These are phyloP conservation scores for Hymenoscyphus fraxineus DNA, from an alignment of 2,329 filamentous ascomycete genomes.

Conservation along the genomic window DNA sequence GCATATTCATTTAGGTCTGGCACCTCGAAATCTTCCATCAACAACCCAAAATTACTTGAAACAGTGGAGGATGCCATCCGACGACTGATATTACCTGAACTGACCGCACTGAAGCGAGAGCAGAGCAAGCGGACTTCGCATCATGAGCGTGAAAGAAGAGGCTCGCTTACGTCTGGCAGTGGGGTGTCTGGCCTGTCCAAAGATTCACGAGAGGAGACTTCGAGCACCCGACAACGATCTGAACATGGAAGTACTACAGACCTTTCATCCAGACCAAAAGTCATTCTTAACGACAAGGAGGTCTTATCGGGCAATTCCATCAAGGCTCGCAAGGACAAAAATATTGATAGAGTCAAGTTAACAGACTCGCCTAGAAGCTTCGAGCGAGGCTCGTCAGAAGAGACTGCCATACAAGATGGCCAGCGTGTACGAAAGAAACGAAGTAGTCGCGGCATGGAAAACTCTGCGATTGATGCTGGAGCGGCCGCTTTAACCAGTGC, in stretches of 20 bases:
- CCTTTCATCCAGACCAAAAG: conserved; percentile 50
- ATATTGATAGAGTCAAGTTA: conserved; percentile 39
- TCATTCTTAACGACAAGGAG: conserved; percentile 55
- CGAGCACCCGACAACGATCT: conserved; percentile 37
- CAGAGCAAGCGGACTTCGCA: conserved; percentile 74
- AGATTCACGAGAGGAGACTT: conserved; percentile 42
- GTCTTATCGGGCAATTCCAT: conserved; percentile 52
- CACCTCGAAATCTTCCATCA: conserved; percentile 58
- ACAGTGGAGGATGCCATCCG: conserved; percentile 74
- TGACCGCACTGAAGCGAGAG: conserved; percentile 87
- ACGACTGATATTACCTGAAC: conserved; percentile 74
- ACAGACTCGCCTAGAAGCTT: conserved; percentile 30
- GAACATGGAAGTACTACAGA: conserved; percentile 39
- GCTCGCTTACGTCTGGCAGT: conserved; percentile 56
- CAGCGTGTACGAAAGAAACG: conserved; percentile 39
- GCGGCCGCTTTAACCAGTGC: conserved; percentile 57
- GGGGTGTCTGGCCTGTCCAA: conserved; percentile 50
- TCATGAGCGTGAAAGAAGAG: conserved; percentile 56
- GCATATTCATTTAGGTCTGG: conserved; percentile 57
- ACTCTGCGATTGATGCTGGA: conserved; percentile 36
- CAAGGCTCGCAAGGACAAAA: conserved; percentile 49
- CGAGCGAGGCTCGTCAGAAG: conserved; percentile 43
- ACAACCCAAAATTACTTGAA: conserved; percentile 67
- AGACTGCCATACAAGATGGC: conserved; percentile 48
- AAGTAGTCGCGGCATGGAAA: conserved; percentile 26